Percentiles rank a stretch among this genome's conserved stretches.
Conservation (phyloP, 1,284 basidiomycete genomes). For the Pseudozyma thailandica region DNA sequence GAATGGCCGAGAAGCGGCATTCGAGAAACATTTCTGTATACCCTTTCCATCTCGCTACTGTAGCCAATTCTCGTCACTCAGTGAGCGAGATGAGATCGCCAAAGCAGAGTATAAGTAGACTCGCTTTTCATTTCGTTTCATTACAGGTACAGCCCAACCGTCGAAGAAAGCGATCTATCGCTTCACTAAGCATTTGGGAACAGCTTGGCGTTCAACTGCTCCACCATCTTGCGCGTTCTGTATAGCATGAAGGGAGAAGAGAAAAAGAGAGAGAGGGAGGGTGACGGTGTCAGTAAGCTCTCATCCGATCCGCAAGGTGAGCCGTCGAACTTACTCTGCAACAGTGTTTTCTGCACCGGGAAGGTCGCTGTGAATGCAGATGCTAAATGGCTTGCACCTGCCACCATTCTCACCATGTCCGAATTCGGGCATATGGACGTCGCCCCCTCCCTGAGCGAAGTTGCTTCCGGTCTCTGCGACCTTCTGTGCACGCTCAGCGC, state of each 20-base stretch:
- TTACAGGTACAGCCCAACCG: too few relatives aligned
- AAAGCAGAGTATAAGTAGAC: too few relatives aligned
- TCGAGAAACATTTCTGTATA: too few relatives aligned
- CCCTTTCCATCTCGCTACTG: too few relatives aligned
- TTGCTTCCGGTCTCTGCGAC: slow-evolving; percentile 25
- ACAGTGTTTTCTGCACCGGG: slow-evolving; percentile 18
- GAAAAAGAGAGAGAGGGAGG: too few relatives aligned
- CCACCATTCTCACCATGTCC: slow-evolving; percentile 13
- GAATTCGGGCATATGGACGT: slow-evolving; percentile 25
- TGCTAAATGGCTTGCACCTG: slow-evolving; percentile 32
- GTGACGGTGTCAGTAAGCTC: background rate
- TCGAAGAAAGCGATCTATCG: too few relatives aligned
- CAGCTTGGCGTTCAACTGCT: slow-evolving; percentile 31
- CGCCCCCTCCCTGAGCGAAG: slow-evolving; percentile 27
- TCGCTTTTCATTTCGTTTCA: too few relatives aligned
- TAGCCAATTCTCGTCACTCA: too few relatives aligned
- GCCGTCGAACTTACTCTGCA: slow-evolving; percentile 11
- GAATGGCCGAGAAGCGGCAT: too few relatives aligned
- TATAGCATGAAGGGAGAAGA: background rate
- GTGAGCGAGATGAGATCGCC: too few relatives aligned
- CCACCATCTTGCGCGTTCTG: slow-evolving; percentile 24
- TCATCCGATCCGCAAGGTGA: background rate
- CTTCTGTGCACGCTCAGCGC: slow-evolving; percentile 29
- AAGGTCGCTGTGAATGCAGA: slow-evolving; percentile 42
- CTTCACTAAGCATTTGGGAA: slow-evolving; percentile 22